Evolutionary conservation across 2,329 filamentous ascomycete genomes (phyloP), one percentile per base, ranked within the genome.

Genomic region (Drechslerella stenobrocha): DNA sequence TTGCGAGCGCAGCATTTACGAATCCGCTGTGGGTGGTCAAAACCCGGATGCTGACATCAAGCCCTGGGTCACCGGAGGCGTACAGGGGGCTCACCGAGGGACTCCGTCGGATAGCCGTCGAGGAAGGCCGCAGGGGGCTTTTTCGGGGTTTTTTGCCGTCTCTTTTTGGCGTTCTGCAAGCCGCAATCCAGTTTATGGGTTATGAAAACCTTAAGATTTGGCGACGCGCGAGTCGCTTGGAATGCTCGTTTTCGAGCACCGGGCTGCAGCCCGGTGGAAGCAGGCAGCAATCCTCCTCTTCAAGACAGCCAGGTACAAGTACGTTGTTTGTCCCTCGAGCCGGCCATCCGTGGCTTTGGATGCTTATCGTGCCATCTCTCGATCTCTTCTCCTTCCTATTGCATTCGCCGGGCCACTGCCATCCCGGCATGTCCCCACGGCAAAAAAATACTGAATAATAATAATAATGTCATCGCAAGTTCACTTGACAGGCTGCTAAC

Each of bases 11-110:
- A 42, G 78, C 89, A 26, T 81, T 92, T 71, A 97, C 93, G 26
- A 97, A 97, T 75, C 93, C 93, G 1, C 86, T 98, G 73, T 98
- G 93, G 93, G 93, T 98, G 1, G 85, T 98, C 76, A 97, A 97
- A 80, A 97, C 92, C 6, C 87, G 93, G 70, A 97, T 98, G 90
- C 81, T 97, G 22, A 90, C 90, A 26, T 91, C 89, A 2, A 89
- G 93, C 71, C 83, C 84, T 50, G 81, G 84, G 3, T 83, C 81
- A 1, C 71, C 70, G 52, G 90, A 90, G 11, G 93, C 92, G 1
- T 98, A 98, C 77, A 81, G 83, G 13, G 87, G 84, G 71, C 89
- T 96, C 80, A 78, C 81, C 71, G 81, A 85, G 48, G 93, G 93
- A 24, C 82, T 86, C 1, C 76, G 76, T 34, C 81, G 84, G 44